Evolutionary conservation across 352 stramenopile species (phyloP).

Genomic region (Phytophthora sp.): DNA sequence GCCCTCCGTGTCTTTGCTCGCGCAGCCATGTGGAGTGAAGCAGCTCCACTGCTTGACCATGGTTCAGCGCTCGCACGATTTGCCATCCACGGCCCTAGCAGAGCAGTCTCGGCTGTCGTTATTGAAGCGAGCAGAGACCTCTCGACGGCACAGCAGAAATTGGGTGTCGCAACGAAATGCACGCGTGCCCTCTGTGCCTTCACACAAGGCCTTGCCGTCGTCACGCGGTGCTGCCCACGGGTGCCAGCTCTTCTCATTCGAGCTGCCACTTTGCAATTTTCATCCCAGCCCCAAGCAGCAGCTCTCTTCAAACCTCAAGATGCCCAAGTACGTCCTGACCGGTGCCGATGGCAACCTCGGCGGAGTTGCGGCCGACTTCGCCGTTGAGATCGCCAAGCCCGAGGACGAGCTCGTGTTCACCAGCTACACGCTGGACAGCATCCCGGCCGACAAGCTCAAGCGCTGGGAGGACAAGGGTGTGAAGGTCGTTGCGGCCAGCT

Average conservation of each 20-base stretch:
- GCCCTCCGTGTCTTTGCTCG: neutral
- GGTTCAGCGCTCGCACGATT: neutral
- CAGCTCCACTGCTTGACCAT: no score
- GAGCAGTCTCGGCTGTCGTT: neutral
- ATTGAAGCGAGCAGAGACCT: constrained; percentile 4
- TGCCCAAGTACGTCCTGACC: constrained; percentile 33
- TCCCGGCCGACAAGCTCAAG: constrained; percentile 17
- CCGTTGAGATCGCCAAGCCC: constrained; percentile 24
- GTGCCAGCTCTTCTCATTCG: no score
- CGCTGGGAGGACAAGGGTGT: constrained; percentile 22
- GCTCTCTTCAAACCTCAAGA: neutral
- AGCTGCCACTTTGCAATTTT: constrained; percentile 17
- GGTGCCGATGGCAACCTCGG: constrained; percentile 28
- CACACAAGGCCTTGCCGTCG: no score
- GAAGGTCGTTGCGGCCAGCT: constrained; percentile 22
- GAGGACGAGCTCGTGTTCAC: constrained; percentile 31
- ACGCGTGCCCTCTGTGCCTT: no score
- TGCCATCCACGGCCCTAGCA: neutral
- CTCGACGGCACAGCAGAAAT: constrained; percentile 1
- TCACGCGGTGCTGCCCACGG: no score
- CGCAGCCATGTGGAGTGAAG: no score
- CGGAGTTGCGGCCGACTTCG: constrained; percentile 22
- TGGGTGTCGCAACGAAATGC: neutral
- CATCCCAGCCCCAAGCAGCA: constrained; percentile 15
- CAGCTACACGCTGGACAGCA: constrained; percentile 24